Conservation (phyloP, 1,284 basidiomycete genomes). For the Ceratobasidium theobromae region DNA sequence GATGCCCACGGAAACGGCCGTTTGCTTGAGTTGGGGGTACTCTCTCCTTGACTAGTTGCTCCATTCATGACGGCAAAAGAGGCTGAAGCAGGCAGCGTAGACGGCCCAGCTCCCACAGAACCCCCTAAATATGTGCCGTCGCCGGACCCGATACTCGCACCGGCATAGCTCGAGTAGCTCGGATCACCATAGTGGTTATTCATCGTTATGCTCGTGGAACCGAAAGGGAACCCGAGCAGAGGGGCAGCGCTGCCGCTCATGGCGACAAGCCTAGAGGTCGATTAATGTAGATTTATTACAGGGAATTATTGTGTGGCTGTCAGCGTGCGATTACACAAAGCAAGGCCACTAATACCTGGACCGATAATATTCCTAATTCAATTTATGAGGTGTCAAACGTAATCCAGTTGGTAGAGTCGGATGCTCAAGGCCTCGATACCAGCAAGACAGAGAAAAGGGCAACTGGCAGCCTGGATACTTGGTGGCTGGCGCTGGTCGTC, state of each 20-base stretch:
- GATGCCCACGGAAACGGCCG: conserved; percentile 21
- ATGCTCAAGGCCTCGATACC: background rate
- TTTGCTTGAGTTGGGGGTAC: background rate
- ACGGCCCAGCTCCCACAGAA: background rate
- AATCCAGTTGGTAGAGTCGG: no score
- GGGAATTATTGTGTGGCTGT: no score
- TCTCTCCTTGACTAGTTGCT: background rate
- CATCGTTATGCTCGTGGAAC: background rate
- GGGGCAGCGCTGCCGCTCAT: background rate
- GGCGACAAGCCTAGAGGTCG: background rate
- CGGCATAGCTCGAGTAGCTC: background rate
- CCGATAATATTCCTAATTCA: no score
- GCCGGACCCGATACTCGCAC: background rate
- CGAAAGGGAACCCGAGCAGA: background rate
- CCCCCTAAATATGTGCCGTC: background rate
- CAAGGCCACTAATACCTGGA: no score
- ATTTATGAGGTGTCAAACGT: no score
- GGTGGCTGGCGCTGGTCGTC: conserved; percentile 2
- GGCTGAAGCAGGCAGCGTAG: background rate
- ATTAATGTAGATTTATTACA: no score
- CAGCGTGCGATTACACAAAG: no score
- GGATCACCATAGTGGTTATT: background rate
- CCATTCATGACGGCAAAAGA: no score
- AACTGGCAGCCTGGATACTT: no score
- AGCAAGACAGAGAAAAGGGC: background rate